phyloP scores from a whole-genome alignment of 352 stramenopile species.

The Saprolegnia diclina region DNA sequence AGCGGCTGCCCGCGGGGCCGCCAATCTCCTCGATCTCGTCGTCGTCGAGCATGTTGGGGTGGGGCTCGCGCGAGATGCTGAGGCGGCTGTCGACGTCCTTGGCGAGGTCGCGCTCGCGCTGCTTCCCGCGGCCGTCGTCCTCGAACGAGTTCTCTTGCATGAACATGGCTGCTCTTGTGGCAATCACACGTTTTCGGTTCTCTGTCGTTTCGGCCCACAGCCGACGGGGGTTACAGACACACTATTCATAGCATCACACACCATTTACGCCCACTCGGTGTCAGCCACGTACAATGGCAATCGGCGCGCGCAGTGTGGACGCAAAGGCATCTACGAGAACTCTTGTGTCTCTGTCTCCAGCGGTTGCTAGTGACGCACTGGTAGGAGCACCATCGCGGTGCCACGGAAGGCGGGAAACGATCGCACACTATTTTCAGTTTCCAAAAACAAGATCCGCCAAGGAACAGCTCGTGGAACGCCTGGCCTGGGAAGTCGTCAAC shows the following conservation, averaged over 20 bases:
- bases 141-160: constrained; percentile 77
- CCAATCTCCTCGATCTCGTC: constrained; percentile 64
- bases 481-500: no score
- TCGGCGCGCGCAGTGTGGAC: no score
- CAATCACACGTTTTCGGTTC: not conserved
- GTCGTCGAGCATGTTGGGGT: constrained; percentile 75
- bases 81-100: constrained; percentile 61
- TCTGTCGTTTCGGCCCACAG: not conserved
- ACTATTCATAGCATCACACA: not conserved
- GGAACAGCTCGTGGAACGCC: no score
- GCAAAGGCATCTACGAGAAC: no score
- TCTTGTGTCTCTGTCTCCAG: no score
- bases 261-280: no score
- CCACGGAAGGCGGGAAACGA: no score
- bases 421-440: no score
- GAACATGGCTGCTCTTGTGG: constrained; percentile 47
- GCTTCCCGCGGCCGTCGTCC: constrained; percentile 37
- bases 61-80: constrained; percentile 39
- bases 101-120: constrained; percentile 35
- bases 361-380: no score
- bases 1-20: constrained; percentile 49
- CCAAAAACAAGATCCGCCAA: no score
- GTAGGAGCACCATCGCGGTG: no score
- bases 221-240: not conserved
- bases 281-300: no score